These are phyloP conservation scores for Trichoderma sp. DNA, from an alignment of 2,329 filamentous ascomycete species.

Conservation along the genomic window DNA sequence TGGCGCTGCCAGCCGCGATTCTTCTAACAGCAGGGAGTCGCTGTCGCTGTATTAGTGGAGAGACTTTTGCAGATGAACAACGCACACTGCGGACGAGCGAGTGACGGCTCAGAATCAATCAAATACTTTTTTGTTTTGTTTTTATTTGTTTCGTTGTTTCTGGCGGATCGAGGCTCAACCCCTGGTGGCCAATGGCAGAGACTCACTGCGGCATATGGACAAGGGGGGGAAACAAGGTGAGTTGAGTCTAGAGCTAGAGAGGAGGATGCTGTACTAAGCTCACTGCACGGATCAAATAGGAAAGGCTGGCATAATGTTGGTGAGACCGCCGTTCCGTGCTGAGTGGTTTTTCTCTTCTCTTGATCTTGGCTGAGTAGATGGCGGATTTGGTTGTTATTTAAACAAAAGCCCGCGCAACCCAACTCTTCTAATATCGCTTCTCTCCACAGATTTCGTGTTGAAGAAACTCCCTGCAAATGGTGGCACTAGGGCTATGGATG, in stretches of 20 bases:
- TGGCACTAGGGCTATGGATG: not conserved
- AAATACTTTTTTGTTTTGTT: not conserved
- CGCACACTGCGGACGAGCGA: not conserved
- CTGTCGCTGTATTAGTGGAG: not conserved
- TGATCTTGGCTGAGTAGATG: not conserved
- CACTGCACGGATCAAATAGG: not conserved
- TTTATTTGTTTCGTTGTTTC: not conserved
- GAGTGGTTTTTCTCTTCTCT: not conserved
- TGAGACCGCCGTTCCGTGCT: not conserved
- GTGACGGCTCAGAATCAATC: not conserved
- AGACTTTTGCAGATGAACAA: conserved; percentile 4
- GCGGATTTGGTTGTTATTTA: not conserved
- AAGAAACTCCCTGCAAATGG: not conserved
- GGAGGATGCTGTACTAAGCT: not conserved
- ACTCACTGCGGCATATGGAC: not conserved
- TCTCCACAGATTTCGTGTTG: not conserved
- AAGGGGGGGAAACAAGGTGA: not conserved
- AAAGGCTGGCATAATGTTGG: not conserved
- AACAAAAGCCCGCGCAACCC: not conserved
- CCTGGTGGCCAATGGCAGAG: not conserved
- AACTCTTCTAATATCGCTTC: not conserved
- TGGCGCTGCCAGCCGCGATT: conserved; percentile 1
- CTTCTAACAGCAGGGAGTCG: not conserved
- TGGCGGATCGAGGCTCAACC: not conserved
- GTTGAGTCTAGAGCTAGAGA: not conserved